These are phyloP conservation scores for Pistacia atlantica DNA, from an alignment of 345 rosid species.

Conservation along the genomic window DNA sequence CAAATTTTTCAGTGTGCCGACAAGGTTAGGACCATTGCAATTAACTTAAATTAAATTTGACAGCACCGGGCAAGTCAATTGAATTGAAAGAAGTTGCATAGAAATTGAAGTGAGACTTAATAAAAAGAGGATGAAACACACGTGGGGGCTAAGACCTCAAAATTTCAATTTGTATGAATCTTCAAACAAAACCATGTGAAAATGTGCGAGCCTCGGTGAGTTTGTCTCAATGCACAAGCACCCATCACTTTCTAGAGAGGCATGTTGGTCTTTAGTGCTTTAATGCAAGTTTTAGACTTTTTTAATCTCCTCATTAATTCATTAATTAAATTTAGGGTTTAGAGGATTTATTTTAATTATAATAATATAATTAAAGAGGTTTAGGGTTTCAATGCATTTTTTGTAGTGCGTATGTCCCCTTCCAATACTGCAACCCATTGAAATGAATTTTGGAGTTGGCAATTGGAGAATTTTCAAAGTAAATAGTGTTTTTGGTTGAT, in stretches of 20 bases:
- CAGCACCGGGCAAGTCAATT: neutral
- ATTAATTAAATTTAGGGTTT: neutral
- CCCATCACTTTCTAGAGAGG: slow-evolving; percentile 32
- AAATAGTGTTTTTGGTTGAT: slow-evolving; percentile 12
- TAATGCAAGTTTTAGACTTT: neutral
- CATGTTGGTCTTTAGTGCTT: slow-evolving; percentile 36
- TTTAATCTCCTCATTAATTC: neutral
- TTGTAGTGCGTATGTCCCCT: slow-evolving; percentile 35
- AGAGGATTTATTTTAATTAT: neutral
- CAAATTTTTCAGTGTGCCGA: too few species aligned
- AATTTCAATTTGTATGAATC: slow-evolving; percentile 19
- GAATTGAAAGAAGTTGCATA: neutral
- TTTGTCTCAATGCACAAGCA: slow-evolving; percentile 21
- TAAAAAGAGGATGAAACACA: slow-evolving; percentile 5
- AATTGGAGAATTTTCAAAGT: neutral
- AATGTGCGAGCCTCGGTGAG: slow-evolving; percentile 22
- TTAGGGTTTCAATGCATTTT: slow-evolving; percentile 25
- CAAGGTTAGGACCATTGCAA: too few species aligned
- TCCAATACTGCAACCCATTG: slow-evolving; percentile 25
- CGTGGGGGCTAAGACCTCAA: slow-evolving; percentile 15
- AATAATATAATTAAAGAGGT: neutral
- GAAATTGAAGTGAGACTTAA: neutral
- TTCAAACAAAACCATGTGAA: slow-evolving; percentile 39
- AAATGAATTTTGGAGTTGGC: slow-evolving; percentile 23
- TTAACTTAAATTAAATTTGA: too few species aligned